A percentile compares a stretch with the other conserved stretches of the same genome.
Conservation (phyloP, 257 asterid species). For the Solanum clarkiae region DNA sequence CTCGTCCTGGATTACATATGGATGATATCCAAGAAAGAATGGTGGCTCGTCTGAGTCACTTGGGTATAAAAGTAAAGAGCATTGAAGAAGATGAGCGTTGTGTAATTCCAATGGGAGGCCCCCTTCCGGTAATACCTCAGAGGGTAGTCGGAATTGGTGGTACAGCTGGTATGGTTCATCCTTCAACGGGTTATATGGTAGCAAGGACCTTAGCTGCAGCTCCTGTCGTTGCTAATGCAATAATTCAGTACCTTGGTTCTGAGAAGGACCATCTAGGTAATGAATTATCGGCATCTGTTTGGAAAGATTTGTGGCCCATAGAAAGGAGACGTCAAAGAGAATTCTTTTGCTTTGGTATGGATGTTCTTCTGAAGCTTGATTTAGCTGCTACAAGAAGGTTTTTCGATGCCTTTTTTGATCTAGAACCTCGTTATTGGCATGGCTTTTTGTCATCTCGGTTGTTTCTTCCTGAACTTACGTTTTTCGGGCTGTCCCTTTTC, state of each 20-base stretch:
- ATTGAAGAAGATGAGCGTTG: slow-evolving; percentile 93
- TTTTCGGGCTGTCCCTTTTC: slow-evolving; percentile 77
- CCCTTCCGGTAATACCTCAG: slow-evolving; percentile 90
- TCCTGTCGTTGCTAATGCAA: slow-evolving; percentile 77
- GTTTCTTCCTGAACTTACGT: slow-evolving; percentile 70
- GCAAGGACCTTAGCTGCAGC: slow-evolving; percentile 98
- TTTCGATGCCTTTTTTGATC: slow-evolving; percentile 76
- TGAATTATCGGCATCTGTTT: slow-evolving; percentile 58
- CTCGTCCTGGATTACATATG: slow-evolving; percentile 86
- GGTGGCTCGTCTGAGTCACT: slow-evolving; percentile 79
- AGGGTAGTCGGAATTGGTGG: slow-evolving; percentile 94
- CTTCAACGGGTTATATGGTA: slow-evolving; percentile 98
- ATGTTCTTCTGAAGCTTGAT: slow-evolving; percentile 80
- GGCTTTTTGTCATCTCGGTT: slow-evolving; percentile 90
- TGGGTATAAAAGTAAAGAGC: slow-evolving; percentile 71
- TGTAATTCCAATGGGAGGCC: slow-evolving; percentile 98
- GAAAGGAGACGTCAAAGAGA: slow-evolving; percentile 95
- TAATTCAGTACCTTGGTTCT: slow-evolving; percentile 53
- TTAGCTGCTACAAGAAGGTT: slow-evolving; percentile 76
- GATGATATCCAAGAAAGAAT: slow-evolving; percentile 86
- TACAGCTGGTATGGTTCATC: slow-evolving; percentile 99
- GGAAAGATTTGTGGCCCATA: slow-evolving; percentile 95
- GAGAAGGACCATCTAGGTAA: slow-evolving; percentile 30
- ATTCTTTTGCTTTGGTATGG: slow-evolving; percentile 97
- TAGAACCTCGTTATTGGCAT: slow-evolving; percentile 95